Percentiles rank a stretch among this genome's conserved stretches.
Evolutionary conservation across 140 eudicot genomes (phyloP).

Genomic region (Ambrosia hybrid): DNA sequence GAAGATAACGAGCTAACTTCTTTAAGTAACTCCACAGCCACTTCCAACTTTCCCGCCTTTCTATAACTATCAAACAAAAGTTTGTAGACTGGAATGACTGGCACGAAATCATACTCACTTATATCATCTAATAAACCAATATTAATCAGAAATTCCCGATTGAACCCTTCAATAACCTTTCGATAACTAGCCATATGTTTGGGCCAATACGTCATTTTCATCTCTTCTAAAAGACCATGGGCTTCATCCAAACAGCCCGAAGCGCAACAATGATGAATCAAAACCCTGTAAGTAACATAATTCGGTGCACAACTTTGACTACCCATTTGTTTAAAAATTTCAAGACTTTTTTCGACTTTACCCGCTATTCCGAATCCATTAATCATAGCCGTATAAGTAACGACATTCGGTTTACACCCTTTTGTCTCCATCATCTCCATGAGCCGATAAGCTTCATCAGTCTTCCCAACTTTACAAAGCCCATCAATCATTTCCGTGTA

Average conservation of each 20-base stretch:
- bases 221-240: constrained; percentile 67
- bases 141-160: constrained; percentile 55
- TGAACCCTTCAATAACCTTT: constrained; percentile 85
- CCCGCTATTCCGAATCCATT: constrained; percentile 81
- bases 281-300: constrained; percentile 71
- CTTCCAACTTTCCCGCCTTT: constrained; percentile 76
- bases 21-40: constrained; percentile 60
- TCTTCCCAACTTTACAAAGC: constrained; percentile 81
- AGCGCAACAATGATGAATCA: constrained; percentile 71
- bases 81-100: constrained; percentile 68
- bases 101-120: constrained; percentile 39
- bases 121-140: constrained; percentile 65
- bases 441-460: constrained; percentile 81
- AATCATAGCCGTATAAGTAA: constrained; percentile 92
- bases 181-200: constrained; percentile 52
- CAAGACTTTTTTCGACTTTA: constrained; percentile 70
- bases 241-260: constrained; percentile 74
- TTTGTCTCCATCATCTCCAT: constrained; percentile 94
- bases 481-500: constrained; percentile 94
- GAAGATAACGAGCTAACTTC: constrained; percentile 49
- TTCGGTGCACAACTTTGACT: constrained; percentile 84
- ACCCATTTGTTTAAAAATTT: constrained; percentile 63
- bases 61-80: constrained; percentile 62
- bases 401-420: constrained; percentile 90
- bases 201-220: constrained; percentile 95